Conservation (phyloP, 805 yeast genomes). For the Kazachstania taianensis region DNA sequence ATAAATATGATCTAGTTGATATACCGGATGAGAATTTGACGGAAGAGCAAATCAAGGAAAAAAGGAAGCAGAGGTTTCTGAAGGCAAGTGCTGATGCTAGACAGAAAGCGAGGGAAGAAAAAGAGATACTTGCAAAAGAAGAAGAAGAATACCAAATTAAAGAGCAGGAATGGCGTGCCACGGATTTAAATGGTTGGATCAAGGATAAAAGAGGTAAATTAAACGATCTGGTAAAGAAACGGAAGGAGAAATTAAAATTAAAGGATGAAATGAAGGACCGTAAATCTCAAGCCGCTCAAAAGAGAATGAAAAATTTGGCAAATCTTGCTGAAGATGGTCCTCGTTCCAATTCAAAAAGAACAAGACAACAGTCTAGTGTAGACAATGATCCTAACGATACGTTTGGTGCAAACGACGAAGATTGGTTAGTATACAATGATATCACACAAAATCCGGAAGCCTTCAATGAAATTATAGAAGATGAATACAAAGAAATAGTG, state of each 20-base stretch:
- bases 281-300: constrained; percentile 84
- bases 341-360: constrained; percentile 35
- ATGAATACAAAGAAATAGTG: constrained; percentile 49
- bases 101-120: constrained; percentile 68
- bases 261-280: constrained; percentile 75
- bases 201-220: constrained; percentile 54
- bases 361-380: constrained; percentile 52
- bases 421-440: constrained; percentile 86
- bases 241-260: constrained; percentile 60
- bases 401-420: constrained; percentile 91
- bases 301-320: constrained; percentile 85
- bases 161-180: constrained; percentile 69
- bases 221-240: constrained; percentile 44
- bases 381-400: constrained; percentile 91
- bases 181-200: constrained; percentile 74
- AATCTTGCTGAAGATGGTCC: constrained; percentile 66
- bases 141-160: constrained; percentile 49
- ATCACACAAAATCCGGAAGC: constrained; percentile 60
- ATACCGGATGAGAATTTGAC: constrained; percentile 74
- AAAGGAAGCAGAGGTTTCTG: constrained; percentile 69
- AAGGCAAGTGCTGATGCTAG: constrained; percentile 88
- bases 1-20: constrained; percentile 61
- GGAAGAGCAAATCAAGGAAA: constrained; percentile 76
- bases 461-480: constrained; percentile 65
- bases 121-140: constrained; percentile 51